Percentiles rank a stretch among this genome's conserved stretches.
Conservation (phyloP, 495 filamentous ascomycete genomes). For the Penicillium mononematosum region DNA sequence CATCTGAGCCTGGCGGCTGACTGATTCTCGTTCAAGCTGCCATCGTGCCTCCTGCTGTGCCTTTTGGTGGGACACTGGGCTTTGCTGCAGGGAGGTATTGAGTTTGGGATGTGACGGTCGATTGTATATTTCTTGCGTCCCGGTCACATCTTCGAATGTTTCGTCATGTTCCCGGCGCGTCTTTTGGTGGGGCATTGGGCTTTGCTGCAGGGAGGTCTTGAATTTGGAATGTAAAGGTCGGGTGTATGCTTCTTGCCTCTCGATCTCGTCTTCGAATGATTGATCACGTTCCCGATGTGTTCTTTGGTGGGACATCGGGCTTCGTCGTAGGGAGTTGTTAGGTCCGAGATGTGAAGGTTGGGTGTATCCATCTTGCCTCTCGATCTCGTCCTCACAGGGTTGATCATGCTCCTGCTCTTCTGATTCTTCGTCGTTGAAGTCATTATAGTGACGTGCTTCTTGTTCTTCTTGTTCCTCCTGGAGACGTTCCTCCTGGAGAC, state of each 20-base stretch:
- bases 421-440: conserved; percentile 8
- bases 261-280: background rate
- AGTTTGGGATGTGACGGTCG: conserved; percentile 7
- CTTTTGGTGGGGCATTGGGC: background rate
- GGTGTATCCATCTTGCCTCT: too few relatives aligned
- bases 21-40: conserved; percentile 50
- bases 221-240: conserved; percentile 7
- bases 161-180: background rate
- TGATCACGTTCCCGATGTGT: background rate
- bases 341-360: background rate
- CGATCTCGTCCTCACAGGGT: background rate
- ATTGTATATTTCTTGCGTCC: conserved; percentile 1
- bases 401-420: conserved; percentile 2
- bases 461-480: conserved; percentile 1
- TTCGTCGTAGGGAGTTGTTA: background rate
- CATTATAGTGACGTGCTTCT: background rate
- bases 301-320: background rate
- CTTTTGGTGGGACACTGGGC: background rate
- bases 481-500: conserved; percentile 2
- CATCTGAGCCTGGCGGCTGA: conserved; percentile 50
- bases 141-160: background rate
- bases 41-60: conserved; percentile 42
- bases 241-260: conserved; percentile 1
- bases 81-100: background rate
- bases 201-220: background rate